phyloP scores from a whole-genome alignment of 805 yeast species.

The Zygosaccharomyces pseudorouxii region DNA sequence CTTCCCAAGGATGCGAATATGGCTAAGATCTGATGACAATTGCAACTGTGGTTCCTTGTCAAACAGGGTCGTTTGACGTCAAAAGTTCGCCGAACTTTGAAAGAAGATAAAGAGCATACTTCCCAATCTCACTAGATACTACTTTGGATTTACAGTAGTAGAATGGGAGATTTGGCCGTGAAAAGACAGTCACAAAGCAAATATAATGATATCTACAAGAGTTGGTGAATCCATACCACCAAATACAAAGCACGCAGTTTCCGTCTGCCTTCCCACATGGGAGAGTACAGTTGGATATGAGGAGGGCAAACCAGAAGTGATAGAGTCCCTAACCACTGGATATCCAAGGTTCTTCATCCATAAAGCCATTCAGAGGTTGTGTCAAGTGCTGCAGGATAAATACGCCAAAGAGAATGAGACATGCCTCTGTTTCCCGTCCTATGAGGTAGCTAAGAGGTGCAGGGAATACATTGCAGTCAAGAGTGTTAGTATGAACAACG shows the following conservation, averaged over 20 bases:
- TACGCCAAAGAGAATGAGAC: conserved; percentile 79
- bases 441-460: conserved; percentile 76
- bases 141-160: neutral
- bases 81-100: neutral
- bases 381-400: conserved; percentile 50
- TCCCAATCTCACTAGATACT: neutral
- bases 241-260: conserved; percentile 86
- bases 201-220: conserved; percentile 21
- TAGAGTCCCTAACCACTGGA: conserved; percentile 72
- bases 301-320: conserved; percentile 81
- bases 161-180: neutral
- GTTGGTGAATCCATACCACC: conserved; percentile 87
- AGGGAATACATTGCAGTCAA: conserved; percentile 64
- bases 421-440: conserved; percentile 72
- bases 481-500: conserved; percentile 24
- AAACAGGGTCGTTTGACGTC: neutral
- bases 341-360: conserved; percentile 85
- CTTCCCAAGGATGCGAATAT: neutral
- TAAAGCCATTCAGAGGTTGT: conserved; percentile 52
- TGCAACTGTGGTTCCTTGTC: neutral
- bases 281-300: conserved; percentile 88
- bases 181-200: neutral
- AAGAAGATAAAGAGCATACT: neutral
- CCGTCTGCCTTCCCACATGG: conserved; percentile 95
- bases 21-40: neutral